Base-by-base conservation (phyloP, 176 grass and related monocot species). In the Echinochloa phyllopogon region DNA sequence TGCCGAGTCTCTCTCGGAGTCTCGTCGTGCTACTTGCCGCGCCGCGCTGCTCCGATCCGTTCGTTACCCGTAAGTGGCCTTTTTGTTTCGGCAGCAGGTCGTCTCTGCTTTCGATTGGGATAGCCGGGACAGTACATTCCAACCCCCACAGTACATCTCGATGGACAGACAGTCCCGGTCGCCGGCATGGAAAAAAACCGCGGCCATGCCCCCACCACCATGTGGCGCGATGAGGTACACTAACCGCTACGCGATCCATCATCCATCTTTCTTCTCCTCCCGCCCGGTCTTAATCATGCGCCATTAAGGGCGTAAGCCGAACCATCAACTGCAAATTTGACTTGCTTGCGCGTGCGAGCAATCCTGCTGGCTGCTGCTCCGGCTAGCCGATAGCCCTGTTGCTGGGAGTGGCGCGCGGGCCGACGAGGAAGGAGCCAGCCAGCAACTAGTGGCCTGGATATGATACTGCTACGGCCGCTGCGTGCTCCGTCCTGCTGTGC, bases 281-380 rank as follows among this genome's bases (percentile, higher is more conserved):
- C 13, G 0, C 12, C 82, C 8, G 36, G 43, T 66, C 78, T 55
- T 86, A 74, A 86, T 65, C 73, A 33, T 2, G 38, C 12, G 66
- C 58, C 81, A 86, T 73, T 73, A 90, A 58, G 88, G 73, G 53
- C 65, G 15, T 82, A 77, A 86, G 72, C 79, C 78, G 65, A 78
- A 90, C 73, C 78, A 86, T 83, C 74, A 90, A 73, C 74, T 42
- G 47, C 84, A 74, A 10, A 56, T 74, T 86, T 90, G 88, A 90
- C 88, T 86, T 89, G 70, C 69, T 42, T 25, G 88, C 23, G 6
- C 63, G n/a, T 42, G 70, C 7, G 38, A 17, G 9, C 53, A 45
- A 50, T 42, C 42, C 18, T 5, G 61, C 63, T 38, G 8, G 14
- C 36, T 41, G 5, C 59, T 15, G 25, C 8, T 58, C 55, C 40